These are phyloP conservation scores for Solanum phureja DNA, from an alignment of 257 asterid genomes.

Conservation along the genomic window DNA sequence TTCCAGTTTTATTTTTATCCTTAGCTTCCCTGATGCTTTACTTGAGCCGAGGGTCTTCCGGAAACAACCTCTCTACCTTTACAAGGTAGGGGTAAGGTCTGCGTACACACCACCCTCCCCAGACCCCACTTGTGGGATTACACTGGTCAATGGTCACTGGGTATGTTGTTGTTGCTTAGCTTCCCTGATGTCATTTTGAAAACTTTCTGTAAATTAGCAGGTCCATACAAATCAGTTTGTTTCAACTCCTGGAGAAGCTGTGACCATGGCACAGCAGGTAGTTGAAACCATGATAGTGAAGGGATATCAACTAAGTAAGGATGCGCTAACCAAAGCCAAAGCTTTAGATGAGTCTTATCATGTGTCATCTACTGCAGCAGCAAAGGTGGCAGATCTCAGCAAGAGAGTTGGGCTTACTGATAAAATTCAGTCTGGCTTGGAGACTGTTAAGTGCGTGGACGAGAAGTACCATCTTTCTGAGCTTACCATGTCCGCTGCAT, in stretches of 20 bases:
- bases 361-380: constrained; percentile 43
- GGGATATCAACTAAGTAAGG: constrained; percentile 46
- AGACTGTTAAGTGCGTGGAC: constrained; percentile 32
- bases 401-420: constrained; percentile 42
- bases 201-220: constrained; percentile 6
- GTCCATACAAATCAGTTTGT: constrained; percentile 20
- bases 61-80: neutral
- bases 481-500: constrained; percentile 28
- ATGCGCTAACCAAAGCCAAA: constrained; percentile 48
- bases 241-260: constrained; percentile 47
- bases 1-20: neutral
- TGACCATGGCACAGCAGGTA: constrained; percentile 36
- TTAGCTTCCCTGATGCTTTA: neutral
- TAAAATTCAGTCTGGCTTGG: constrained; percentile 28
- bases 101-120: neutral
- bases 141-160: neutral
- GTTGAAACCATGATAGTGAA: constrained; percentile 41
- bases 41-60: neutral
- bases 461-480: constrained; percentile 35
- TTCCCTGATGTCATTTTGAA: neutral
- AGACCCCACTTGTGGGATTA: neutral
- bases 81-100: neutral
- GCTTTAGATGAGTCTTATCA: constrained; percentile 46
- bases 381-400: constrained; percentile 43
- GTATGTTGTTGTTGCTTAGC: neutral